Conservation (phyloP, 805 yeast species). For the Pichia nakasei region DNA sequence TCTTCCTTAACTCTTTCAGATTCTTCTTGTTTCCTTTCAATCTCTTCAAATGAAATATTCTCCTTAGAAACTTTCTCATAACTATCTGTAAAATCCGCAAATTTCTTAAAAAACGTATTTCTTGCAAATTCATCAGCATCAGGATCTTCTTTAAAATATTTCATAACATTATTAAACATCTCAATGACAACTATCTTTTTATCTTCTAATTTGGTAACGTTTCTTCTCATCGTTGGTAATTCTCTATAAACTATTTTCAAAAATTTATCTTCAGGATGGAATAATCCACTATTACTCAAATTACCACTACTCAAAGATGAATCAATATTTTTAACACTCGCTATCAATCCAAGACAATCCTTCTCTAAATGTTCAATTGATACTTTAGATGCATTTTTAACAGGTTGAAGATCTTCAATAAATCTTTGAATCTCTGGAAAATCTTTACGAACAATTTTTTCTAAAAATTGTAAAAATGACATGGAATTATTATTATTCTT, state of each 20-base stretch:
- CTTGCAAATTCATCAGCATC: conserved; percentile 52
- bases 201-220: conserved; percentile 53
- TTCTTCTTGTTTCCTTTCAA: conserved; percentile 48
- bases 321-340: conserved; percentile 58
- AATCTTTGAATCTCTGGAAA: conserved; percentile 75
- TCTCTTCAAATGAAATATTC: conserved; percentile 75
- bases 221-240: conserved; percentile 66
- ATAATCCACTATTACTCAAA: conserved; percentile 62
- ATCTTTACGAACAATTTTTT: conserved; percentile 71
- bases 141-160: conserved; percentile 84
- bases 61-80: conserved; percentile 75
- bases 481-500: conserved; percentile 82
- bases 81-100: conserved; percentile 69
- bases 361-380: conserved; percentile 72
- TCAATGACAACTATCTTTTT: conserved; percentile 54
- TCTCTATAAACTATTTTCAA: conserved; percentile 52
- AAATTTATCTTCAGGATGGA: conserved; percentile 81
- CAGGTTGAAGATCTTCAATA: conserved; percentile 58
- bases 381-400: conserved; percentile 55
- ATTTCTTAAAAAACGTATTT: conserved; percentile 65
- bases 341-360: conserved; percentile 60
- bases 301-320: conserved; percentile 75
- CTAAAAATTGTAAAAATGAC: conserved; percentile 90
- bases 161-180: conserved; percentile 67
- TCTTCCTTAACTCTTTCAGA: conserved; percentile 27